Evolutionary conservation across 75 land plant species (phyloP), one percentile per base, ranked within the genome.

Genomic region (Larix kaempferi): DNA sequence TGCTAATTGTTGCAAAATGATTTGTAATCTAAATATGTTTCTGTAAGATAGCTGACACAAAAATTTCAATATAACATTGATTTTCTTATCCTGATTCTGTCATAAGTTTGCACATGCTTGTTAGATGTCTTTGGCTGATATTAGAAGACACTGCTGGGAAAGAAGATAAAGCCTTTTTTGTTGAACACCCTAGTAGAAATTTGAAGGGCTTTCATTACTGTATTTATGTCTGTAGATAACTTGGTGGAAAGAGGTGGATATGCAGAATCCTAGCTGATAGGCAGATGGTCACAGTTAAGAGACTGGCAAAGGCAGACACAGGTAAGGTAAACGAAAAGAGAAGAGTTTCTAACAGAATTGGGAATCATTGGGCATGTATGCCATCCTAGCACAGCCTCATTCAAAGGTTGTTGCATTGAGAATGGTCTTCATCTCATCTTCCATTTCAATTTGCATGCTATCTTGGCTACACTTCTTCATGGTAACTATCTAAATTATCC

Each of bases 211-310:
- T 37, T 35, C 35, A 66, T 17, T 66, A 11, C 71, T 35, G 5
- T 66, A 25, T 7, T 66, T 66, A 15, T 3, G 17, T 66, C 29
- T 66, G 75, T 87, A 95, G 98, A 90, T 62, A 93, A 95, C 74
- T 29, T 95, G 77, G 95, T 93, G n/a, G 98, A 96, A 0, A 89
- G 78, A 77, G 98, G 98, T 65, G 98, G 98, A 56, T 93, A 88
- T 77, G 91, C 96, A 56, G 93, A 93, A 84, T 71, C 2, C 76
- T 90, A 17, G 75, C 82, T 22, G 71, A 84, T 67, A 96, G 98
- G 0, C 88, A 86, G 44, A 76, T 82, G 73, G 85, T 95, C 60
- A 96, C 98, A n/a, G 96, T 95, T 74, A 95, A 95, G 81, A 86
- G 88, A 75, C 84, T 91, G 59, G 84, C 82, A 41, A 87, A 78